A percentile compares a stretch with the other conserved stretches of the same genome.
Evolutionary conservation across 208 protist genomes (phyloP).

Genomic region (Acanthamoeba triangularis): DNA sequence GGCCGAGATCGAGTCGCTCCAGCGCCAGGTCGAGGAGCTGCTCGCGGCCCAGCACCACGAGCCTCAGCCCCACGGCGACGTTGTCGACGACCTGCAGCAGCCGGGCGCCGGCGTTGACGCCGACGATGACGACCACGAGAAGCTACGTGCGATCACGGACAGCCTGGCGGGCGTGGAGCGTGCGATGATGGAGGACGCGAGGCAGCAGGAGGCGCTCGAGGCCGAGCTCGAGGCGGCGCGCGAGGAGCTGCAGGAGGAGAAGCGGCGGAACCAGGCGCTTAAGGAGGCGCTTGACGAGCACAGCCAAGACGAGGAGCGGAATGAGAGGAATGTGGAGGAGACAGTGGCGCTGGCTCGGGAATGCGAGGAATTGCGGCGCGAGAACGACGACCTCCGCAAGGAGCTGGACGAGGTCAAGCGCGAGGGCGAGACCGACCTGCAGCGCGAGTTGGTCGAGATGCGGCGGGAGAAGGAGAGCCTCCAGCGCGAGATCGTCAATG

Average conservation of each 20-base stretch:
- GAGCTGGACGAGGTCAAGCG: slow-evolving; percentile 54
- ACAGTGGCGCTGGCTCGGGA: background rate
- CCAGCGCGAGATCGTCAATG: background rate
- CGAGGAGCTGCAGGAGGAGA: background rate
- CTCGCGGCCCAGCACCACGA: too few relatives aligned
- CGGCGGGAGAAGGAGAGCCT: background rate
- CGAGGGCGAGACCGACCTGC: background rate
- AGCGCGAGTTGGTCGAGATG: background rate
- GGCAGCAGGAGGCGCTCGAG: background rate
- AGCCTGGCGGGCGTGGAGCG: slow-evolving; percentile 9
- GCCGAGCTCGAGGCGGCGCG: background rate
- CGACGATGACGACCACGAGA: background rate
- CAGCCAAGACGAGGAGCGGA: background rate
- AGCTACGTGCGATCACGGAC: background rate
- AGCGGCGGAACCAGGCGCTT: background rate
- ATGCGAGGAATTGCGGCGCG: slow-evolving; percentile 19
- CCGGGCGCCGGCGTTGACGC: background rate
- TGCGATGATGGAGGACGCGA: background rate
- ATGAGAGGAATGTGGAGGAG: background rate
- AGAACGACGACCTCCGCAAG: background rate
- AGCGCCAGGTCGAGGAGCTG: background rate
- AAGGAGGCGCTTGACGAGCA: background rate
- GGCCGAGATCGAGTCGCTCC: background rate
- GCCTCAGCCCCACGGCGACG: background rate
- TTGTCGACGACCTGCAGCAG: background rate